A percentile compares a stretch with the other conserved stretches of the same genome.
Conservation (phyloP, 2,329 filamentous ascomycete species). For the Neurospora sp. region DNA sequence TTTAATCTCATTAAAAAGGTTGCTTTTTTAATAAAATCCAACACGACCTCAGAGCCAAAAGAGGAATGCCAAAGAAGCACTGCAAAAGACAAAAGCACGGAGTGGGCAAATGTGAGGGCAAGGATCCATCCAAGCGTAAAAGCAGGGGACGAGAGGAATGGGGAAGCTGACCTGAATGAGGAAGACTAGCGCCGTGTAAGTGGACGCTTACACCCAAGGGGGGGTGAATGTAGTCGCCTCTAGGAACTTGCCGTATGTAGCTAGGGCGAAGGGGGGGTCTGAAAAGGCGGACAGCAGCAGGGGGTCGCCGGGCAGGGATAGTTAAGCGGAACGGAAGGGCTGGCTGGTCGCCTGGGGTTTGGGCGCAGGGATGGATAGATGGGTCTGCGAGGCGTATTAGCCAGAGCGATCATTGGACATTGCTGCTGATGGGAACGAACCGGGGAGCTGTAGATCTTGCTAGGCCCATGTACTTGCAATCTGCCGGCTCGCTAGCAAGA, state of each 20-base stretch:
- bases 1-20: not conserved
- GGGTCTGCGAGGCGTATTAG: not conserved
- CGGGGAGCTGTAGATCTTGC: not conserved
- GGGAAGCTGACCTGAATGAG: not conserved
- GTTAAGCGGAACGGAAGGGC: not conserved
- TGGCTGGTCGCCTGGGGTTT: not conserved
- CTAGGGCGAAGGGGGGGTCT: not conserved
- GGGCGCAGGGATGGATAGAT: not conserved
- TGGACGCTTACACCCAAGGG: not conserved
- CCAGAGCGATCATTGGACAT: not conserved
- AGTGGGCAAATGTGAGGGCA: constrained; percentile 2
- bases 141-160: not conserved
- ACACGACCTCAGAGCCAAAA: not conserved
- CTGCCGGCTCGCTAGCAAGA: not conserved
- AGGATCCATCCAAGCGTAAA: not conserved
- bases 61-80: not conserved
- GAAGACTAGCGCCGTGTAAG: not conserved
- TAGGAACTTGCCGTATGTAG: not conserved
- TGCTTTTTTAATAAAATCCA: not conserved
- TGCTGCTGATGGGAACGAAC: not conserved
- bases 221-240: not conserved
- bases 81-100: constrained; percentile 9
- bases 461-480: not conserved
- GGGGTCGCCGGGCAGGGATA: not conserved
- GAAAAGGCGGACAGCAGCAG: not conserved